Evolutionary conservation across 2,329 filamentous ascomycete genomes (phyloP).

Genomic region (Rutstroemia sp.): DNA sequence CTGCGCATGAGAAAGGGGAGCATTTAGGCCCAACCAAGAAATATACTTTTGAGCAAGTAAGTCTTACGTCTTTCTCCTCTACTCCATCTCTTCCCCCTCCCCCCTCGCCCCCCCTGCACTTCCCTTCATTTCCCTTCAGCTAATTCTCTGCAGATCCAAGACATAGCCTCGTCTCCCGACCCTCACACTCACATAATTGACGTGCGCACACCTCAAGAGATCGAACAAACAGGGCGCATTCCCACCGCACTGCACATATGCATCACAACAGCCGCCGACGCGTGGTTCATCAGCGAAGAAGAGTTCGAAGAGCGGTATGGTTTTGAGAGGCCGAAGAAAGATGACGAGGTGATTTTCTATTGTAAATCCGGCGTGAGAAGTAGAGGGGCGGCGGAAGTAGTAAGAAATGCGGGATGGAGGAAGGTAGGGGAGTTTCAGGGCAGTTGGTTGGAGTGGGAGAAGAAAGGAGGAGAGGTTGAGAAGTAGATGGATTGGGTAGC

Average conservation of each 20-base stretch:
- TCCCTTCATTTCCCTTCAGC: no score
- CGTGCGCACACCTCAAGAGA: constrained; percentile 63
- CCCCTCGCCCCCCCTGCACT: no score
- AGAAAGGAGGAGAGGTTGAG: constrained; percentile 49
- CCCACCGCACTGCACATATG: constrained; percentile 80
- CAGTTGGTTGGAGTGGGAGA: constrained; percentile 77
- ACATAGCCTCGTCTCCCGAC: background rate
- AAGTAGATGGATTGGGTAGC: background rate
- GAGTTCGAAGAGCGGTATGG: constrained; percentile 83
- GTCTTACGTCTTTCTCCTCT: background rate
- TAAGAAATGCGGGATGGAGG: constrained; percentile 59
- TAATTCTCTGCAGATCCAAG: background rate
- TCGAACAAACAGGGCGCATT: constrained; percentile 59
- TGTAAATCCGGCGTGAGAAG: constrained; percentile 89
- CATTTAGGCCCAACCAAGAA: background rate
- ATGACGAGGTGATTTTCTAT: constrained; percentile 69
- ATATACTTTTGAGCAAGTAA: constrained; percentile 1
- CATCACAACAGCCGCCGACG: constrained; percentile 67
- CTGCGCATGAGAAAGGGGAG: no score
- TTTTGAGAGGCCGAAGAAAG: constrained; percentile 57
- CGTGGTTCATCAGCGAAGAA: constrained; percentile 64
- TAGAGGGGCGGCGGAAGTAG: constrained; percentile 67
- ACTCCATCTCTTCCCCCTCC: no score
- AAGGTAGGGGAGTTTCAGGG: constrained; percentile 66
- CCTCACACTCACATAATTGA: constrained; percentile 35